These are phyloP conservation scores for Serpula lacrymans DNA, from an alignment of 768 basidiomycete genomes.

Conservation along the genomic window DNA sequence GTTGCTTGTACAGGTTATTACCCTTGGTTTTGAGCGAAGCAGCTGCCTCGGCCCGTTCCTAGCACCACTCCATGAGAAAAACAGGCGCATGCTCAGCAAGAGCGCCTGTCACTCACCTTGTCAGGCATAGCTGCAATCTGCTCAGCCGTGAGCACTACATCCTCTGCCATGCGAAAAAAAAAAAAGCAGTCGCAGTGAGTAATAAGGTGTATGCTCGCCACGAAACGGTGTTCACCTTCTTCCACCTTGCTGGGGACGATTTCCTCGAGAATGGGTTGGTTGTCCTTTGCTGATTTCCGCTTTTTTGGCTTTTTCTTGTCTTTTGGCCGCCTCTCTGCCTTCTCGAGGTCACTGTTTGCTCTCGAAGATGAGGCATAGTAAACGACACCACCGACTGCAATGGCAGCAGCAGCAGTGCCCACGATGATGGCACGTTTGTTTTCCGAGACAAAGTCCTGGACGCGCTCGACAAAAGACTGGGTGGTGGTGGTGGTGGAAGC, in stretches of 20 bases:
- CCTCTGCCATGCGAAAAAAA: constrained; percentile 31
- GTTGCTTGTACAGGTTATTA: constrained; percentile 64
- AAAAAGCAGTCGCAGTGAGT: too few species aligned
- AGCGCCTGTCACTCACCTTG: constrained; percentile 43
- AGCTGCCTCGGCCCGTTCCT: constrained; percentile 68
- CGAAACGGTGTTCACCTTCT: constrained; percentile 23
- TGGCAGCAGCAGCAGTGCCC: constrained; percentile 65
- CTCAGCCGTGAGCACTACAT: constrained; percentile 44
- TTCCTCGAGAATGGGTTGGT: constrained; percentile 84
- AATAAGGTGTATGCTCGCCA: neutral
- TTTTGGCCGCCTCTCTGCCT: constrained; percentile 42
- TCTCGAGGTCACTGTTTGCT: constrained; percentile 37
- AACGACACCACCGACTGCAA: constrained; percentile 71
- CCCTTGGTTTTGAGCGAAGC: constrained; percentile 67
- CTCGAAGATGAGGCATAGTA: constrained; percentile 62
- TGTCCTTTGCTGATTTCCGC: constrained; percentile 56
- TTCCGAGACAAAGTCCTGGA: constrained; percentile 67
- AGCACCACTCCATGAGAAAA: constrained; percentile 1
- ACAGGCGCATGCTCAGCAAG: neutral
- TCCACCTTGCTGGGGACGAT: constrained; percentile 42
- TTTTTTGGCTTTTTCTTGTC: constrained; percentile 58
- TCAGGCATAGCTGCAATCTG: constrained; percentile 54
- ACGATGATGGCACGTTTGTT: constrained; percentile 75
- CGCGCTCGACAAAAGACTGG: constrained; percentile 51
- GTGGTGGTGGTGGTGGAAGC: constrained; percentile 18